Conservation (phyloP, 306 rosid species). For the Prunus fruticosa region DNA sequence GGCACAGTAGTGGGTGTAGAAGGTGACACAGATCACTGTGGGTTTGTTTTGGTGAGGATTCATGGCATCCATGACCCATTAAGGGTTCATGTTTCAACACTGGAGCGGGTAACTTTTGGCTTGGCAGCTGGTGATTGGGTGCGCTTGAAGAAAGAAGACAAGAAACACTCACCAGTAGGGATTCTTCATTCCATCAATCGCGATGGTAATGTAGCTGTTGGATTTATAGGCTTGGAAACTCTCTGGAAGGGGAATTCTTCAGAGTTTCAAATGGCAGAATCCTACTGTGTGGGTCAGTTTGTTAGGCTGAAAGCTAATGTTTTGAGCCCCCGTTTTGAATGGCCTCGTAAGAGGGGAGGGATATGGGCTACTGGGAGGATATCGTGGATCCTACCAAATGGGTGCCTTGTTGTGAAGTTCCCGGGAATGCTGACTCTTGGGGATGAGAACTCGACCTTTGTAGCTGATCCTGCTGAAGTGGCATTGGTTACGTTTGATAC, state of each 20-base stretch:
- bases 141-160: constrained; percentile 49
- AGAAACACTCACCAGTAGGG: constrained; percentile 78
- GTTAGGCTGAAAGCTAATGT: constrained; percentile 59
- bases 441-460: constrained; percentile 44
- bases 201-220: constrained; percentile 57
- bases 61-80: constrained; percentile 80
- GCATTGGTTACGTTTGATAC: constrained; percentile 60
- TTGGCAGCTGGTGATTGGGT: constrained; percentile 87
- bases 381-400: constrained; percentile 77
- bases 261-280: constrained; percentile 71
- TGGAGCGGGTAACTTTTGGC: constrained; percentile 76
- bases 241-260: constrained; percentile 74
- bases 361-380: constrained; percentile 71
- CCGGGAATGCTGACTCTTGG: constrained; percentile 66
- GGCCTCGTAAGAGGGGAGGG: constrained; percentile 65
- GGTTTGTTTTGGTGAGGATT: constrained; percentile 69
- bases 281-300: constrained; percentile 74
- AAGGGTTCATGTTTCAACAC: constrained; percentile 56
- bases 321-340: constrained; percentile 69
- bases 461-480: constrained; percentile 90
- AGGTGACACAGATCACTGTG: constrained; percentile 40
- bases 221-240: constrained; percentile 69
- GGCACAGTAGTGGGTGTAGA: constrained; percentile 82
- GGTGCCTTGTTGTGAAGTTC: constrained; percentile 74
- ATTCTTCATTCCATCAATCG: constrained; percentile 73